These are phyloP conservation scores for Ambrosiella cleistominuta DNA, from an alignment of 2,329 filamentous ascomycete genomes.

Conservation along the genomic window DNA sequence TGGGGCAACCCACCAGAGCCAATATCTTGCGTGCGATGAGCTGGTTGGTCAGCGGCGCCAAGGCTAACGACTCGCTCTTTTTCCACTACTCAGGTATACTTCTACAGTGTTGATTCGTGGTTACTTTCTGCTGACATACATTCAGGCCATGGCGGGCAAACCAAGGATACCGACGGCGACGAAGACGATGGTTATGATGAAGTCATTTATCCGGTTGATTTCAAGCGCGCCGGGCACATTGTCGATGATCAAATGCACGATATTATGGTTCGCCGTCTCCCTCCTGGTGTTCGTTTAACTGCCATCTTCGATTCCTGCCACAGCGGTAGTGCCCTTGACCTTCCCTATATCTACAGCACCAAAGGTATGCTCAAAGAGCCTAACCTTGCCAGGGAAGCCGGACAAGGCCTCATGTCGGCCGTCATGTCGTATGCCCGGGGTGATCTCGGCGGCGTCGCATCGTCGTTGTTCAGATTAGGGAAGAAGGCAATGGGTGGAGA, in stretches of 20 bases:
- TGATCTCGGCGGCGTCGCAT: conserved; percentile 61
- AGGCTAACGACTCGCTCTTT: conserved; percentile 39
- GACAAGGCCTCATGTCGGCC: conserved; percentile 46
- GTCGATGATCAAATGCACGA: conserved; percentile 42
- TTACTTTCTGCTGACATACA: neutral
- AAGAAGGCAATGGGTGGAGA: conserved; percentile 59
- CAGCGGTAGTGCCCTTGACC: conserved; percentile 38
- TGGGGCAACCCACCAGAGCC: conserved; percentile 37
- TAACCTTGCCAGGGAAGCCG: conserved; percentile 54
- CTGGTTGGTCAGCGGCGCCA: conserved; percentile 39
- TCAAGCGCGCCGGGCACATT: conserved; percentile 34
- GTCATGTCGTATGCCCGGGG: conserved; percentile 61
- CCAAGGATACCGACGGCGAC: conserved; percentile 36
- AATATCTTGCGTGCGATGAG: conserved; percentile 41
- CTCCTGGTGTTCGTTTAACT: conserved; percentile 48
- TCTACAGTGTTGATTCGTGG: neutral
- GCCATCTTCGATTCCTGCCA: conserved; percentile 39
- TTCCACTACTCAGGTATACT: conserved; percentile 36
- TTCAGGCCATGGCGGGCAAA: conserved; percentile 36
- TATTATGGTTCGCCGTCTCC: conserved; percentile 45
- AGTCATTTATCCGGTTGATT: conserved; percentile 40
- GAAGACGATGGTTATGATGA: conserved; percentile 41
- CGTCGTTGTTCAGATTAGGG: conserved; percentile 55
- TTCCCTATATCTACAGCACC: conserved; percentile 45
- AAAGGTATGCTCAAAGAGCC: conserved; percentile 57